A percentile compares a stretch with the other conserved stretches of the same genome.
Evolutionary conservation across 2,329 filamentous ascomycete genomes (phyloP).

Genomic region (Apiospora phragmitis): DNA sequence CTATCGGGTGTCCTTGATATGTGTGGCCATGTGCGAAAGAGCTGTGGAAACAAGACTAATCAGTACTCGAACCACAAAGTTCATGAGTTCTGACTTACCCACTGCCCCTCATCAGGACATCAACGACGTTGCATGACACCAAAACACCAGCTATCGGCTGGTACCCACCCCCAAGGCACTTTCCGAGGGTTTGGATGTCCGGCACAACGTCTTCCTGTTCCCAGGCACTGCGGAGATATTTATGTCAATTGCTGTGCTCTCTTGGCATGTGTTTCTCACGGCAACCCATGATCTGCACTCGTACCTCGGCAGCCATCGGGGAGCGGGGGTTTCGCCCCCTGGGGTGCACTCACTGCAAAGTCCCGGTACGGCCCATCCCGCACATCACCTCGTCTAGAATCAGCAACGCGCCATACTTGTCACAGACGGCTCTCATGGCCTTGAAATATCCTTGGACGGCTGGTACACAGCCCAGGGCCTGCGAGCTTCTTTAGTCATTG

Average conservation of each 20-base stretch:
- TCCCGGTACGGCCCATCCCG: conserved; percentile 60
- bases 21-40: conserved; percentile 60
- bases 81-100: conserved; percentile 26
- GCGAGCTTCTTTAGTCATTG: background rate
- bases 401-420: conserved; percentile 70
- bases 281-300: background rate
- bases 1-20: conserved; percentile 43
- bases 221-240: conserved; percentile 44
- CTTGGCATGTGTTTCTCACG: background rate
- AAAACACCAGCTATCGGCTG: conserved; percentile 62
- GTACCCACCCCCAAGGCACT: conserved; percentile 66
- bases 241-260: conserved; percentile 15
- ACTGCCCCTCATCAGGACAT: conserved; percentile 39
- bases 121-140: conserved; percentile 50
- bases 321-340: background rate
- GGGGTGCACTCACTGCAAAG: conserved; percentile 43
- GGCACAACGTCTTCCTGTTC: conserved; percentile 58
- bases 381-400: conserved; percentile 81
- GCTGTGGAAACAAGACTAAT: conserved; percentile 24
- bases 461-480: conserved; percentile 64
- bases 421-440: conserved; percentile 68
- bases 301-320: background rate
- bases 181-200: conserved; percentile 67
- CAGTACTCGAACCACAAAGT: background rate
- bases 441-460: conserved; percentile 67